Conservation (phyloP, 306 rosid species). For the Casuarina cunninghamiana region DNA sequence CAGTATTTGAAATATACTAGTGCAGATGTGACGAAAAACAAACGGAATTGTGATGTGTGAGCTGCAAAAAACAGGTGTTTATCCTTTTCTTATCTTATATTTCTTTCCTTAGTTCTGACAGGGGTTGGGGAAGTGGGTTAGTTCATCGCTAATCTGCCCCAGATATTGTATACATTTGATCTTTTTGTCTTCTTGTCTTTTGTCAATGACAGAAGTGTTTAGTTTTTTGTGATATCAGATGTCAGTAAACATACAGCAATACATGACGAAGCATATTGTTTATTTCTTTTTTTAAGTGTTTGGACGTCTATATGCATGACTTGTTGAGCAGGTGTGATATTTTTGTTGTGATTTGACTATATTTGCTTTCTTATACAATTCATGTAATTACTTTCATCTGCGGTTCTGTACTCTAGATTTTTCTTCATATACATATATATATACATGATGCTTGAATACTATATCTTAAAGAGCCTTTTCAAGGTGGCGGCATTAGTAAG, state of each 20-base stretch:
- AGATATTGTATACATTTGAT: not conserved
- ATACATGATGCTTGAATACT: not conserved
- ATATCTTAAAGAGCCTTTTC: not conserved
- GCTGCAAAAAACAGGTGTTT: not conserved
- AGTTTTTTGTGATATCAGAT: not conserved
- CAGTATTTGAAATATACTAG: not conserved
- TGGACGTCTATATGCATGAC: not conserved
- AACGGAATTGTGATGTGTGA: not conserved
- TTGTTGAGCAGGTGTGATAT: constrained; percentile 1
- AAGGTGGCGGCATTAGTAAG: not conserved
- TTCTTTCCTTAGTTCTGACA: not conserved
- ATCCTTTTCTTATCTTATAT: not conserved
- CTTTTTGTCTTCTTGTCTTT: not conserved
- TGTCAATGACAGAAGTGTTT: not conserved
- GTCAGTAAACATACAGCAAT: not conserved
- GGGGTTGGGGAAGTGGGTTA: not conserved
- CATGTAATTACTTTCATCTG: not conserved
- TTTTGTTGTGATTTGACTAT: not conserved
- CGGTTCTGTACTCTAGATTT: not conserved
- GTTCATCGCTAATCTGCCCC: not conserved
- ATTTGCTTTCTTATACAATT: not conserved
- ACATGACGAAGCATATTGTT: not conserved
- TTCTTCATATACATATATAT: not conserved
- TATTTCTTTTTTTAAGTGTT: not conserved
- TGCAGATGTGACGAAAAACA: not conserved